Evolutionary conservation across 768 basidiomycete species (phyloP), one percentile per base, ranked within the genome.

Genomic region (Amanita rubescens): DNA sequence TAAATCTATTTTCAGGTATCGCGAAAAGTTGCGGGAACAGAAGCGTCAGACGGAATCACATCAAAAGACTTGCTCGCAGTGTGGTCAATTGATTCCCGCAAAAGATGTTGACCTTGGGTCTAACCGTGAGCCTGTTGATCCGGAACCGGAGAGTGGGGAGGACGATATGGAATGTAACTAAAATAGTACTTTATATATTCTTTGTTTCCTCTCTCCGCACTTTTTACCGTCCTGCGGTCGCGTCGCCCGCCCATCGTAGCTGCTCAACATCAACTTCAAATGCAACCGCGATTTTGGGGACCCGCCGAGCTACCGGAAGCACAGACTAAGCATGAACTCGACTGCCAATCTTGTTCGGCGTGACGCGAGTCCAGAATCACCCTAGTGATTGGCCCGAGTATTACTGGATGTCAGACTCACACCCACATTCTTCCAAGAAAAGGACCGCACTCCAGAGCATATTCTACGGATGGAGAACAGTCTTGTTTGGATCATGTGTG

Each of bases 401-500:
- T 42, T 62, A 62, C 41, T 53, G 52, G 19, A 45, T 55, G 15
- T 48, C 53, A 19, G 27, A 44, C 43, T 35, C 41, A 17, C 41
- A 53, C 22, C 32, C 55, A 20, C 38, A 43, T 7, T 3, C 47
- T 17, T 38, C 32, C 20, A 20, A 44, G 22, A 33, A 43, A 25
- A 41, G 51, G 32, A 22, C 43, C 3, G 12, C 24, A 3, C 17
- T 53, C 19, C 17, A 17, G 5, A 33, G 19, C 15, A 43, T 46
- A n/a, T 60, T 67, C 42, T 52, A 56, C 45, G 84, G 84, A 15
- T 82, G 84, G 80, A 75, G 64, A 56, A 57, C 73, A 24, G 71
- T 83, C 37, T 54, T 84, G 44, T 67, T 75, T 51, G 76, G 76
- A 48, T 84, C 84, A 44, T 85, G 82, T 84, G 58, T 56, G 81